Evolutionary conservation across 495 filamentous ascomycete genomes (phyloP).

Genomic region (Rusavskia elegans): DNA sequence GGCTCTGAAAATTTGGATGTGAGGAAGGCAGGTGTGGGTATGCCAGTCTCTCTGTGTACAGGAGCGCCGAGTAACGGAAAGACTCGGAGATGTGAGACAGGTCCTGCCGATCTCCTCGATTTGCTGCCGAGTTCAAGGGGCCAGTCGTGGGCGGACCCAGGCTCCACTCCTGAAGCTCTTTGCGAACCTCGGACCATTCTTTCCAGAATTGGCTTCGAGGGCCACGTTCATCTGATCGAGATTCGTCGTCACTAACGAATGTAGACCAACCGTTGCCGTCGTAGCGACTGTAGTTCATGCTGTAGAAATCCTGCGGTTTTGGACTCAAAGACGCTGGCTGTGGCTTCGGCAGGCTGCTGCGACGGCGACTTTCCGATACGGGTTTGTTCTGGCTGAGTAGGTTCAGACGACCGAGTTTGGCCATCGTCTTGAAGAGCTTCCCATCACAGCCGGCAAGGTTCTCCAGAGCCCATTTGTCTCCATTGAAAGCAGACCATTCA

Average conservation of each 20-base stretch:
- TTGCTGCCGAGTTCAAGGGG: slow-evolving; percentile 17
- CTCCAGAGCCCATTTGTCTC: slow-evolving; percentile 65
- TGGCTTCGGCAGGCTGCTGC: slow-evolving; percentile 14
- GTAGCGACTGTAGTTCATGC: slow-evolving; percentile 36
- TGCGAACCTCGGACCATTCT: slow-evolving; percentile 70
- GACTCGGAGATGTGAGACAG: slow-evolving; percentile 63
- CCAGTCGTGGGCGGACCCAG: slow-evolving; percentile 40
- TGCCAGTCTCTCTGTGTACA: slow-evolving; percentile 82
- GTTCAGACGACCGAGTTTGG: slow-evolving; percentile 69
- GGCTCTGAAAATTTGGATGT: slow-evolving; percentile 66
- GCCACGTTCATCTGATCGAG: slow-evolving; percentile 28
- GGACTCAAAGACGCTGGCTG: slow-evolving; percentile 14
- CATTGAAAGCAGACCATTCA: slow-evolving; percentile 47
- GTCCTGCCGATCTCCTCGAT: slow-evolving; percentile 20
- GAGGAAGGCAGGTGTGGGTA: slow-evolving; percentile 58
- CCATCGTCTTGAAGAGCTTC: slow-evolving; percentile 60
- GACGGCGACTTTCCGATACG: slow-evolving; percentile 21
- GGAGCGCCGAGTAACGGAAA: slow-evolving; percentile 75
- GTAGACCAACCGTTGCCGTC: slow-evolving; percentile 47
- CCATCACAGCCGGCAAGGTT: slow-evolving; percentile 81
- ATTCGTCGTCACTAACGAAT: slow-evolving; percentile 30
- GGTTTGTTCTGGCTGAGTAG: slow-evolving; percentile 66
- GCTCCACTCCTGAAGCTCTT: slow-evolving; percentile 66
- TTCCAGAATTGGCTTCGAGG: slow-evolving; percentile 55
- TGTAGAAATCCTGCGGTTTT: slow-evolving; percentile 30